Base-by-base conservation (phyloP, 345 rosid species). In the Ailanthus altissimus region DNA sequence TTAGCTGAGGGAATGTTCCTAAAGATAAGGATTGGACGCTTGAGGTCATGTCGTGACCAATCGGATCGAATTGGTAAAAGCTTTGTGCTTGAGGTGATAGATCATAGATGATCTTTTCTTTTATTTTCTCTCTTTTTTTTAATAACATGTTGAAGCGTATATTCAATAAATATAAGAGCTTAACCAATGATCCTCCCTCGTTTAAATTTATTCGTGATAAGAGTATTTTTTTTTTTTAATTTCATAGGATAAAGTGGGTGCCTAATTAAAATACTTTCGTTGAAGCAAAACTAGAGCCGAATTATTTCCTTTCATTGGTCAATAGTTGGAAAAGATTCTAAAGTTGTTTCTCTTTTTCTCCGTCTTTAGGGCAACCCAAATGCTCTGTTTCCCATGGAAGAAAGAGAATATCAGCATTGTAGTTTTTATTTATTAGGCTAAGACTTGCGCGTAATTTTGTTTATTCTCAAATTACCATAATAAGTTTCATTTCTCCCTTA, bases 21-120 rank as follows among this genome's bases (percentile, higher is more conserved):
- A 82, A 67, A 60, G 78, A 79, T 59, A 82, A 79, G 56, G 77
- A 66, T 71, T 77, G 36, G 80, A 81, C 77, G 49, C 78, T 73
- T 64, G 79, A 64, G 68, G 70, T 71, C 66, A 28, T 47, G 43
- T 6, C 10, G 40, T 6, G 50, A 28, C 74, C 77, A 65, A 73
- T 63, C 18, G 12, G 64, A 20, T 61, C 38, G 5, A 67, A 36
- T 32, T 46, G 21, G 38, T 1, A 49, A 32, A 26, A 56, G 54
- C 32, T 45, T 70, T 38, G 63, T 47, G 20, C 64, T 77, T 16
- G 64, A 53, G 59, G 67, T 56, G 68, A 68, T 56, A 25, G 26
- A 36, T 56, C 62, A 68, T 56, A 38, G 26, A 36, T 43, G 42
- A 26, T 54, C n/a, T n/a, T n/a, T n/a, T n/a, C n/a, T n/a, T n/a